Evolutionary conservation across 148 eudicot genomes (phyloP).

Genomic region (Pouteria glomerata): DNA sequence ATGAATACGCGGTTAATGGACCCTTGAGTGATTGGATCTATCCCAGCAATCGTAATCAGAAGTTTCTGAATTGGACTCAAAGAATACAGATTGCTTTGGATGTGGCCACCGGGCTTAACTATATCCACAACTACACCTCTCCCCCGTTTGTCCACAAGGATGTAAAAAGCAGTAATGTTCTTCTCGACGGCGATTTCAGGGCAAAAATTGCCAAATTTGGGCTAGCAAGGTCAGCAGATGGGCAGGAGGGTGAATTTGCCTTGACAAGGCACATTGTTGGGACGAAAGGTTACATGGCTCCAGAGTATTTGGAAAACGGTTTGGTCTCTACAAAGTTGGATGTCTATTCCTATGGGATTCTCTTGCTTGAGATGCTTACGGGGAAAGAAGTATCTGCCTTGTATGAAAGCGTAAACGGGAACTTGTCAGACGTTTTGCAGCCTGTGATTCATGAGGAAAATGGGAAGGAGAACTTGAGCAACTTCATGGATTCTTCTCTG

Average conservation of each 20-base stretch:
- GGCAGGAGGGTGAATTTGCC: slow-evolving; percentile 32
- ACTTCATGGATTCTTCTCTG: slow-evolving; percentile 54
- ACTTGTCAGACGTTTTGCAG: slow-evolving; percentile 36
- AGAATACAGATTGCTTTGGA: slow-evolving; percentile 74
- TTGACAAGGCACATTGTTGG: slow-evolving; percentile 50
- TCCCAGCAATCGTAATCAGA: slow-evolving; percentile 24
- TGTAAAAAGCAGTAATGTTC: slow-evolving; percentile 59
- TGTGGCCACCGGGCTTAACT: slow-evolving; percentile 81
- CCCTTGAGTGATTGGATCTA: slow-evolving; percentile 71
- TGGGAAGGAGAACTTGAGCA: slow-evolving; percentile 33
- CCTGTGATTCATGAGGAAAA: slow-evolving; percentile 33
- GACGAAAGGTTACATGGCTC: slow-evolving; percentile 68
- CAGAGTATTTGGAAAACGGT: slow-evolving; percentile 69
- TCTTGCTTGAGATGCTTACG: slow-evolving; percentile 66
- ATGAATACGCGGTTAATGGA: slow-evolving; percentile 79
- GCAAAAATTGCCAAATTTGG: slow-evolving; percentile 76
- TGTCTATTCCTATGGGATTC: slow-evolving; percentile 79
- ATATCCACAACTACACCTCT: slow-evolving; percentile 71
- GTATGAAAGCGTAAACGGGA: slow-evolving; percentile 25
- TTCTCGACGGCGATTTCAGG: slow-evolving; percentile 67
- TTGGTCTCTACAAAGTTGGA: slow-evolving; percentile 74
- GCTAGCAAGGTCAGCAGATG: slow-evolving; percentile 51
- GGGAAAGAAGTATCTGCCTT: slow-evolving; percentile 45
- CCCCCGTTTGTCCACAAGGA: slow-evolving; percentile 83
- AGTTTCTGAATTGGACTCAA: slow-evolving; percentile 64